Percentiles rank a stretch among this genome's conserved stretches.
Evolutionary conservation across 805 yeast genomes (phyloP).

Genomic region (Teunomyces kruisii): DNA sequence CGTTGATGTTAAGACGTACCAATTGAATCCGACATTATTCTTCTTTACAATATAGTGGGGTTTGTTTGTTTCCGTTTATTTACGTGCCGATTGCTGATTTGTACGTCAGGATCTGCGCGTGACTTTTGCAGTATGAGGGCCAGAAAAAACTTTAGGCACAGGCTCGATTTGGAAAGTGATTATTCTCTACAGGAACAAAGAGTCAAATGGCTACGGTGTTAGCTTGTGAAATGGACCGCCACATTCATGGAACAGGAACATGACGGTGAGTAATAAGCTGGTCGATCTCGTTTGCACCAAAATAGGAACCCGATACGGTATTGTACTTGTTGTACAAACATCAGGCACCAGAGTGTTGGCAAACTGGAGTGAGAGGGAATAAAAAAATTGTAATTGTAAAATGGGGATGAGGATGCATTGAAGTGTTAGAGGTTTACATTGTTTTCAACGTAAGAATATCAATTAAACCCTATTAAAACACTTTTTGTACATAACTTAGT

Average conservation of each 20-base stretch:
- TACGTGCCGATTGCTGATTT: background rate
- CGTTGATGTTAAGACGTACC: constrained; percentile 26
- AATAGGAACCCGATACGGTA: constrained; percentile 17
- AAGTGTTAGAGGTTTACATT: background rate
- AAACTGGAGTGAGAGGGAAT: constrained; percentile 5
- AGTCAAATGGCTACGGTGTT: constrained; percentile 1
- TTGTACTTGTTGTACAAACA: constrained; percentile 5
- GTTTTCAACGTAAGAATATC: constrained; percentile 8
- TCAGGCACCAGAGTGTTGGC: constrained; percentile 22
- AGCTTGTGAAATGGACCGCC: constrained; percentile 14
- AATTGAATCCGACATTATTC: constrained; percentile 51
- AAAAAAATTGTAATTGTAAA: background rate
- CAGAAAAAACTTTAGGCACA: background rate
- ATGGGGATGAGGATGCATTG: constrained; percentile 1
- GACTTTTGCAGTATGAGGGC: background rate
- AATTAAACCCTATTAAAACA: constrained; percentile 36
- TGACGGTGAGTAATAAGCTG: constrained; percentile 22
- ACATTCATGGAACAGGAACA: constrained; percentile 6
- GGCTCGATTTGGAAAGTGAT: background rate
- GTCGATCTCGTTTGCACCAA: constrained; percentile 18
- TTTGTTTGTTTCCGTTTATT: background rate
- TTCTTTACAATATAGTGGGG: background rate
- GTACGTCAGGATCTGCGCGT: background rate
- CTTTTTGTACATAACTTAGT: constrained; percentile 50
- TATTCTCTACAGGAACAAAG: background rate